These are phyloP conservation scores for Pisolithus albus DNA, from an alignment of 768 basidiomycete genomes.

Conservation along the genomic window DNA sequence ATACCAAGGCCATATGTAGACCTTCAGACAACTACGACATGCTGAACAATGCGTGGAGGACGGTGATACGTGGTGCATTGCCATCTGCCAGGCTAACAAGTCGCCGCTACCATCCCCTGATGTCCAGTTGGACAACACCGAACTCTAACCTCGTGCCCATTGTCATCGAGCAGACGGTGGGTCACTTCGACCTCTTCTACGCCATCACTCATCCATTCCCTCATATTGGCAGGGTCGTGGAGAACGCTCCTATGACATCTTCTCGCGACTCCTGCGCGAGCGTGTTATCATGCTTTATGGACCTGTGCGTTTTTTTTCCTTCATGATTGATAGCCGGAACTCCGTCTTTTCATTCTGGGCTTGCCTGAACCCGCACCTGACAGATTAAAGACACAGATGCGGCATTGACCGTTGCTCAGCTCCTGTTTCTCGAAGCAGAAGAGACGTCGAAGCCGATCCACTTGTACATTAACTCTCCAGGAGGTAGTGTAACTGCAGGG, in stretches of 20 bases:
- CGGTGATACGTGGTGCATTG: conserved; percentile 12
- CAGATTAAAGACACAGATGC: conserved; percentile 90
- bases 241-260: conserved; percentile 92
- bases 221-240: conserved; percentile 58
- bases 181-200: conserved; percentile 11
- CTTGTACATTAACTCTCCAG: conserved; percentile 95
- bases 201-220: neutral
- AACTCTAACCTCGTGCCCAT: conserved; percentile 76
- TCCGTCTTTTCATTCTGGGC: conserved; percentile 4
- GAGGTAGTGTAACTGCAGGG: conserved; percentile 92
- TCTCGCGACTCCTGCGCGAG: conserved; percentile 86
- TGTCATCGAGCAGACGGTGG: conserved; percentile 87
- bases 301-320: conserved; percentile 48
- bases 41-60: conserved; percentile 23
- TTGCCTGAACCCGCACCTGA: conserved; percentile 8
- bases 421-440: conserved; percentile 94
- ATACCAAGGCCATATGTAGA: neutral
- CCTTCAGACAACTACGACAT: conserved; percentile 11
- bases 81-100: conserved; percentile 12
- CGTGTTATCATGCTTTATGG: conserved; percentile 95
- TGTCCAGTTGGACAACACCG: conserved; percentile 39
- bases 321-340: neutral
- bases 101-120: conserved; percentile 51
- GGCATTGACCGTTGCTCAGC: conserved; percentile 81
- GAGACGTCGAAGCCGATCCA: conserved; percentile 93